A percentile compares a stretch with the other conserved stretches of the same genome.
Conservation (phyloP, 2,329 filamentous ascomycete species). For the Hysterium pulicare region DNA sequence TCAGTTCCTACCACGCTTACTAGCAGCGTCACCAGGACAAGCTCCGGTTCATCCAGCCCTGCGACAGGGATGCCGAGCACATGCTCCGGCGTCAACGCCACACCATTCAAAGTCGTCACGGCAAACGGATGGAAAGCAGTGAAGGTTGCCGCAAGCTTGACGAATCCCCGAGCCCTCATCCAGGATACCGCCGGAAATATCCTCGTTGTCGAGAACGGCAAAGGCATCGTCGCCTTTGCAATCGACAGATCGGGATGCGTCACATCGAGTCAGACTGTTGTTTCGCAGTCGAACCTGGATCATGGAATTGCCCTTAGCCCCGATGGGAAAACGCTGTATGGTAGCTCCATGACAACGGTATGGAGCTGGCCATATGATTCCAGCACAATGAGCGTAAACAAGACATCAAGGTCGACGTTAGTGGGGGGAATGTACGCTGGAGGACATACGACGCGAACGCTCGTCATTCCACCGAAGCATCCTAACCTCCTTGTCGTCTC, state of each 20-base stretch:
- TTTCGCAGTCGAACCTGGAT: background rate
- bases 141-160: background rate
- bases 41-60: background rate
- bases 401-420: constrained; percentile 2
- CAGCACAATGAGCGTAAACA: constrained; percentile 4
- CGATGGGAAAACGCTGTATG: constrained; percentile 9
- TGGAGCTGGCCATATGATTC: constrained; percentile 7
- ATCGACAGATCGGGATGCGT: background rate
- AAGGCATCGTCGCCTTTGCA: background rate
- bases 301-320: constrained; percentile 9
- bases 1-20: no score
- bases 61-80: background rate
- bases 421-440: constrained; percentile 7
- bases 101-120: background rate
- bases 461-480: constrained; percentile 14
- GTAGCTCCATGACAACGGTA: constrained; percentile 6
- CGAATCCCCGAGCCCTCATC: background rate
- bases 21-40: no score
- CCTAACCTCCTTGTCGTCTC: constrained; percentile 56
- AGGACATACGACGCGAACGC: constrained; percentile 15
- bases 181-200: background rate
- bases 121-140: background rate
- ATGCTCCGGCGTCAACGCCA: background rate
- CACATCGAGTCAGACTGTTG: background rate
- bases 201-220: background rate